Evolutionary conservation across 1,284 basidiomycete species (phyloP).

Genomic region (Dichomitus squalens): DNA sequence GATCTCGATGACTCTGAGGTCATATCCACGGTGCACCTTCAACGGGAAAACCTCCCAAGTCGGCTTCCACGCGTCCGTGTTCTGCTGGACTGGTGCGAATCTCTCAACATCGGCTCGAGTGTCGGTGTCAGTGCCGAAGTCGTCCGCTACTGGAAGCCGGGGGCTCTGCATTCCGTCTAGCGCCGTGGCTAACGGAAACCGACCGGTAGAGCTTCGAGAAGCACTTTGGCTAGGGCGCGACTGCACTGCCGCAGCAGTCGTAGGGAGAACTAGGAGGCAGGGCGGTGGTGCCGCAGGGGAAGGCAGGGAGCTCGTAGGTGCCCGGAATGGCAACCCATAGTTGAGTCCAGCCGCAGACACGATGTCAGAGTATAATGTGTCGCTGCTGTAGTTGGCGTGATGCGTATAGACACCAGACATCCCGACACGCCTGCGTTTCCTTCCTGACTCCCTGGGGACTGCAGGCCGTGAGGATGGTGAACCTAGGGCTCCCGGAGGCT

Average conservation of each 20-base stretch:
- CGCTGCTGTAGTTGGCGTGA: not conserved
- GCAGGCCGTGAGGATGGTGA: not conserved
- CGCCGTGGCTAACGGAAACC: too few species aligned
- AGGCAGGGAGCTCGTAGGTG: not conserved
- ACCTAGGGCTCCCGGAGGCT: too few species aligned
- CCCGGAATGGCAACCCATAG: not conserved
- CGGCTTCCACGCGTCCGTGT: constrained; percentile 14
- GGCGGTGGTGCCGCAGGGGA: not conserved
- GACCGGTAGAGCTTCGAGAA: too few species aligned
- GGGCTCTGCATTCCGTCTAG: not conserved
- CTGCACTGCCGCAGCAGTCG: not conserved
- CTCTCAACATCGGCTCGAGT: not conserved
- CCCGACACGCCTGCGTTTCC: not conserved
- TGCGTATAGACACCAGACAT: not conserved
- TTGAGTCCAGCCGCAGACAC: not conserved
- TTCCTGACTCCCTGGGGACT: not conserved
- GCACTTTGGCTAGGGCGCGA: too few species aligned
- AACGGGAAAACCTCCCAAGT: constrained; percentile 23
- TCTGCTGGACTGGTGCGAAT: not conserved
- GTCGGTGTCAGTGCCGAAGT: not conserved
- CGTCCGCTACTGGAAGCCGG: not conserved
- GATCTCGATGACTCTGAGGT: constrained; percentile 17
- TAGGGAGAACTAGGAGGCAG: too few species aligned
- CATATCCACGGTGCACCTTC: constrained; percentile 21
- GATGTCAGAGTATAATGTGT: not conserved